A percentile compares a stretch with the other conserved stretches of the same genome.
These are phyloP conservation scores for Exophiala sp. DNA, from an alignment of 2,329 filamentous ascomycete genomes.

Conservation along the genomic window DNA sequence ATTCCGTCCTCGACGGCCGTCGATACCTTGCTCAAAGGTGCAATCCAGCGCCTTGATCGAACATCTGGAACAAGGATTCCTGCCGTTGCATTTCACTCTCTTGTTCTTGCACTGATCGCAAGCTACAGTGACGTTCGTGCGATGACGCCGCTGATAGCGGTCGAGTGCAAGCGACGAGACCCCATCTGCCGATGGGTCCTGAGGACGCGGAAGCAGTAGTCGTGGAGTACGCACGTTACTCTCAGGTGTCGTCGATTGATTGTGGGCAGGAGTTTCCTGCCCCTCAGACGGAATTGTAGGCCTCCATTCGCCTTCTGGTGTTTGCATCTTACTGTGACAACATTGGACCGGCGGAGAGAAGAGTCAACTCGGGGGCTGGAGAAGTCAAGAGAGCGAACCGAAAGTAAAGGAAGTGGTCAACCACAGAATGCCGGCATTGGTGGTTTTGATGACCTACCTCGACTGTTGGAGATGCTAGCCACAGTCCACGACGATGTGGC, in stretches of 20 bases:
- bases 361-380: background rate
- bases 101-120: constrained; percentile 45
- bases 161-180: background rate
- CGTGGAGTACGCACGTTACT: background rate
- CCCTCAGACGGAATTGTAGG: background rate
- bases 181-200: background rate
- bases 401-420: no score
- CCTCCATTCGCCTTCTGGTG: background rate
- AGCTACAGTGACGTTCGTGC: constrained; percentile 45
- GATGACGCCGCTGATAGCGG: constrained; percentile 20
- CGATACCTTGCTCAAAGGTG: constrained; percentile 7
- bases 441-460: no score
- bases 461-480: no score
- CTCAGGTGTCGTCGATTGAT: background rate
- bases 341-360: background rate
- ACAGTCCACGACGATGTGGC: no score
- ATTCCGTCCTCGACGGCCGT: constrained; percentile 4
- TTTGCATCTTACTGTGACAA: background rate
- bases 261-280: background rate
- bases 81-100: constrained; percentile 42
- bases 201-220: background rate
- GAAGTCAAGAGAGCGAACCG: no score
- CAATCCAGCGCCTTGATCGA: background rate
- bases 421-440: no score
- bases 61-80: constrained; percentile 41